phyloP scores from a whole-genome alignment of 2,329 filamentous ascomycete genomes.

The Reticulascus tulasneorum region DNA sequence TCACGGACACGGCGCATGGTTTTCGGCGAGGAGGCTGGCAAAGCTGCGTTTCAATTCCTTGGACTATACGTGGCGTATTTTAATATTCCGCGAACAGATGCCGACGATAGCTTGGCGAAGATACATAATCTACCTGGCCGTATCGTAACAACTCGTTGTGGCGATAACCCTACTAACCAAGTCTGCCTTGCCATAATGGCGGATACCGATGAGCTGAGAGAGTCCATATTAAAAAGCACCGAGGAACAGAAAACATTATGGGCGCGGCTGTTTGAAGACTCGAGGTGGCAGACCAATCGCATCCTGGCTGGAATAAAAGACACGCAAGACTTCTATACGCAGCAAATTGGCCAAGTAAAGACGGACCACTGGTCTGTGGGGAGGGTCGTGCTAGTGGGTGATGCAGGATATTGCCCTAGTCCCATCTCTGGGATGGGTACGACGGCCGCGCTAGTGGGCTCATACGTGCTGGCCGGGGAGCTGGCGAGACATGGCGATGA shows the following conservation, averaged over 20 bases:
- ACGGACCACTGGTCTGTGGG: slow-evolving; percentile 38
- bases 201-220: slow-evolving; percentile 2
- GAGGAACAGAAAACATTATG: slow-evolving; percentile 24
- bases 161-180: slow-evolving; percentile 30
- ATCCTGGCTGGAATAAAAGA: slow-evolving; percentile 37
- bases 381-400: slow-evolving; percentile 48
- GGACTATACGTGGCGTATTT: slow-evolving; percentile 23
- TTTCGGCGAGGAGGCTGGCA: slow-evolving; percentile 19
- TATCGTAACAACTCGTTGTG: slow-evolving; percentile 35
- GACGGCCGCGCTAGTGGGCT: slow-evolving; percentile 41
- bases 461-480: slow-evolving; percentile 56
- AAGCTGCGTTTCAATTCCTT: slow-evolving; percentile 12
- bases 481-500: slow-evolving; percentile 25
- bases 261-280: slow-evolving; percentile 20
- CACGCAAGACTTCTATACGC: slow-evolving; percentile 42
- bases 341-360: slow-evolving; percentile 40
- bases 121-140: slow-evolving; percentile 28
- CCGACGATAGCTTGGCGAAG: slow-evolving; percentile 30
- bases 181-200: slow-evolving; percentile 31
- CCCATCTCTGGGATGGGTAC: slow-evolving; percentile 48
- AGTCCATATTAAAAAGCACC: slow-evolving; percentile 11
- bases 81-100: slow-evolving; percentile 18
- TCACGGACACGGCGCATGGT: slow-evolving; percentile 41
- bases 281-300: slow-evolving; percentile 40
- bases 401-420: slow-evolving; percentile 48